Evolutionary conservation across 1,284 basidiomycete genomes (phyloP).

Genomic region (Macrocybe sp.): DNA sequence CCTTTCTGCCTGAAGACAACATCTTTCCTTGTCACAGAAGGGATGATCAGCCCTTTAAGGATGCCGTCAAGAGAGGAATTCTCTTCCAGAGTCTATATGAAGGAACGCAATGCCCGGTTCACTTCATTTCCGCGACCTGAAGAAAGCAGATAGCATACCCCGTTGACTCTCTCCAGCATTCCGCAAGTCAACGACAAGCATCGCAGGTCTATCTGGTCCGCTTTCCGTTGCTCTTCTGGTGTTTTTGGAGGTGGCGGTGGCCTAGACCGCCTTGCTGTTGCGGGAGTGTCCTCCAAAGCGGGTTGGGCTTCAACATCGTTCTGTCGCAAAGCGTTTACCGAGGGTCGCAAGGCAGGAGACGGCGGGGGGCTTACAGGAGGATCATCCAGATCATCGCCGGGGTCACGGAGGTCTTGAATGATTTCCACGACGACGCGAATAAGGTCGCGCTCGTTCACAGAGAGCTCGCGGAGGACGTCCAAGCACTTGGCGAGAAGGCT

Average conservation of each 20-base stretch:
- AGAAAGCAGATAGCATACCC: conserved; percentile 44
- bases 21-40: conserved; percentile 79
- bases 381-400: conserved; percentile 38
- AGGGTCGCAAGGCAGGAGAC: neutral
- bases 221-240: conserved; percentile 49
- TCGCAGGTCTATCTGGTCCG: conserved; percentile 66
- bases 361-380: conserved; percentile 9
- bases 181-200: conserved; percentile 81
- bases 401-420: conserved; percentile 76
- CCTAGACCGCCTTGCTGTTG: conserved; percentile 18
- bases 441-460: conserved; percentile 79
- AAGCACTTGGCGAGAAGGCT: conserved; percentile 75
- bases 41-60: conserved; percentile 83
- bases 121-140: neutral
- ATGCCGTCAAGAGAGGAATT: conserved; percentile 88
- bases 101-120: neutral
- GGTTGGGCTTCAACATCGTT: conserved; percentile 17
- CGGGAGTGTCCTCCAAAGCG: conserved; percentile 21
- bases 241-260: conserved; percentile 13
- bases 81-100: conserved; percentile 76
- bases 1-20: conserved; percentile 74
- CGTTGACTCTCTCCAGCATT: conserved; percentile 87
- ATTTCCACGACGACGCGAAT: conserved; percentile 92
- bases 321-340: conserved; percentile 5
- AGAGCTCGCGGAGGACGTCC: conserved; percentile 80